Conservation (phyloP, 75 land plant species). For the Selaginella moellendorffii region DNA sequence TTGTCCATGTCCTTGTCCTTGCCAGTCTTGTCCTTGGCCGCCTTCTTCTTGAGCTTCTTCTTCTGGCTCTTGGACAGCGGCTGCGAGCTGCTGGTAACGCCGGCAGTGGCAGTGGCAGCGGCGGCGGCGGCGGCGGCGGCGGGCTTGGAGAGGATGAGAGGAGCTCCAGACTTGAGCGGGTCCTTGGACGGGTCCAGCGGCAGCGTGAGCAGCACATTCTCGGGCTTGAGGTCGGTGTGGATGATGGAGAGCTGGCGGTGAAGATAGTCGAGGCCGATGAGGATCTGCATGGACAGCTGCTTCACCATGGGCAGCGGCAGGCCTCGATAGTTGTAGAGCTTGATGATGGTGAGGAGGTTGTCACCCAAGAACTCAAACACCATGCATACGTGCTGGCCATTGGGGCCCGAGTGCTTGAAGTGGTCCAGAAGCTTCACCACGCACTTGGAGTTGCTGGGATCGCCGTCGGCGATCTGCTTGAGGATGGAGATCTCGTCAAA, state of each 20-base stretch:
- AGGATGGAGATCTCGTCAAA: slow-evolving; percentile 83
- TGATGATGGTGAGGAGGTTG: slow-evolving; percentile 72
- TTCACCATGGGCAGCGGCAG: slow-evolving; percentile 69
- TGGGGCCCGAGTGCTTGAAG: slow-evolving; percentile 79
- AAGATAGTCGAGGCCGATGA: slow-evolving; percentile 77
- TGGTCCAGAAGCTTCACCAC: slow-evolving; percentile 85
- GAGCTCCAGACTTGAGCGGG: background rate
- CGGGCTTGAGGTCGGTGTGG: slow-evolving; percentile 51
- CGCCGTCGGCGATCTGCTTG: slow-evolving; percentile 60
- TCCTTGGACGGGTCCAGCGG: slow-evolving; percentile 5
- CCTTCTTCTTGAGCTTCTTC: slow-evolving; percentile 6
- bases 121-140: slow-evolving; percentile 3
- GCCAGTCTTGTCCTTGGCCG: background rate
- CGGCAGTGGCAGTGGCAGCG: slow-evolving; percentile 9
- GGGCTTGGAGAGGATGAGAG: background rate
- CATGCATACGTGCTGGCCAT: slow-evolving; percentile 92
- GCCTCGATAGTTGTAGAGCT: slow-evolving; percentile 64
- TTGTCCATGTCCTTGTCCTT: slow-evolving; percentile 14
- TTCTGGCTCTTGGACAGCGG: slow-evolving; percentile 7
- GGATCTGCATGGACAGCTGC: slow-evolving; percentile 48
- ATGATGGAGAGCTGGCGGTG: slow-evolving; percentile 33
- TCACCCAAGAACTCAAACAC: slow-evolving; percentile 92
- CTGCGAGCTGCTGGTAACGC: slow-evolving; percentile 12
- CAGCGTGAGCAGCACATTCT: background rate
- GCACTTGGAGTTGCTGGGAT: slow-evolving; percentile 48